A percentile compares a stretch with the other conserved stretches of the same genome.
phyloP scores from a whole-genome alignment of 805 yeast genomes.

The Ogataea nitratoaversa region DNA sequence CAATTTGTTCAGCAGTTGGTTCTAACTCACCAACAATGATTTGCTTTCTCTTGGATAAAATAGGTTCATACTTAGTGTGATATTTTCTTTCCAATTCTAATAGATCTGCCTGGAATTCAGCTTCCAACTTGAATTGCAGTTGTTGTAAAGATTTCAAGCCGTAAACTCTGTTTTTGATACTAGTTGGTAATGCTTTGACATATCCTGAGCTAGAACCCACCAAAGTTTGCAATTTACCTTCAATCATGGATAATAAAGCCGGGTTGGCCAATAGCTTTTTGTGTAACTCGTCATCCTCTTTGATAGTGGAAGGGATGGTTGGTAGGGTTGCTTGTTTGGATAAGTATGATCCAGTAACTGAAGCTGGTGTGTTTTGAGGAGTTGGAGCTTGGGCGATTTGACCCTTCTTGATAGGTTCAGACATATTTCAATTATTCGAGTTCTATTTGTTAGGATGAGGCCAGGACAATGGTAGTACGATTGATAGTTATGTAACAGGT shows the following conservation, averaged over 20 bases:
- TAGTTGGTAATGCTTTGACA: constrained; percentile 66
- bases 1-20: constrained; percentile 76
- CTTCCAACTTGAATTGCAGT: constrained; percentile 77
- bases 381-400: constrained; percentile 93
- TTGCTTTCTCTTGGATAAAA: constrained; percentile 67
- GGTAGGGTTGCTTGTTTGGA: constrained; percentile 52
- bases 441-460: too few species aligned
- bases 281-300: constrained; percentile 53
- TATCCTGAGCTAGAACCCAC: constrained; percentile 89
- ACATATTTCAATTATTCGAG: constrained; percentile 44
- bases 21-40: constrained; percentile 69
- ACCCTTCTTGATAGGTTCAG: constrained; percentile 82
- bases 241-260: constrained; percentile 78
- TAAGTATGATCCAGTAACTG: constrained; percentile 71
- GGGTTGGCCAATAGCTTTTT: constrained; percentile 60
- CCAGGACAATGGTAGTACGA: too few species aligned
- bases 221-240: constrained; percentile 79
- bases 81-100: constrained; percentile 81
- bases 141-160: constrained; percentile 81
- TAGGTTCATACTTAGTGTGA: constrained; percentile 66
- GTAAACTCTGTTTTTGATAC: constrained; percentile 69
- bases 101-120: constrained; percentile 86
- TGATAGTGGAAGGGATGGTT: constrained; percentile 63
- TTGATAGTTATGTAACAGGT: too few species aligned
- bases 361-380: constrained; percentile 97